Percentiles rank a stretch among this genome's conserved stretches.
These are phyloP conservation scores for Cryphonectria naterciae DNA, from an alignment of 2,329 filamentous ascomycete species.

Conservation along the genomic window DNA sequence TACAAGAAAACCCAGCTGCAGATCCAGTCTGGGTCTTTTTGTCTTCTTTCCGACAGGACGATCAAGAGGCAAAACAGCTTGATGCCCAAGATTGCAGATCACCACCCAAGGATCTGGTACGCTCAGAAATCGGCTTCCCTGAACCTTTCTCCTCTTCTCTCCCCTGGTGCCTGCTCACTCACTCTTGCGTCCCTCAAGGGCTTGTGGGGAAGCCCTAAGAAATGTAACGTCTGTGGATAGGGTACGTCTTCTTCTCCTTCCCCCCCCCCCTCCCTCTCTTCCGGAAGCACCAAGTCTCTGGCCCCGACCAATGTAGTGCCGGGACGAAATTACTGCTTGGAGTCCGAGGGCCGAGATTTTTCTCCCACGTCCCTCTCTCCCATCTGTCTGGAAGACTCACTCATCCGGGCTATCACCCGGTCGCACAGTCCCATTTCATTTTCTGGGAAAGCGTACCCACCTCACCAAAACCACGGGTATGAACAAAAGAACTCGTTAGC, in stretches of 20 bases:
- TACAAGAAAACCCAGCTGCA: neutral
- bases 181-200: neutral
- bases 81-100: neutral
- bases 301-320: neutral
- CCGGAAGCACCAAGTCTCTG: neutral
- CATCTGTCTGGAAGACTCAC: neutral
- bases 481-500: neutral
- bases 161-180: too few species aligned
- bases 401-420: neutral
- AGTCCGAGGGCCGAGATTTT: neutral
- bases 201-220: neutral
- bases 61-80: neutral
- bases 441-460: conserved; percentile 1
- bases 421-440: neutral
- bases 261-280: too few species aligned
- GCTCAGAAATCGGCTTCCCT: neutral
- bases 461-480: neutral
- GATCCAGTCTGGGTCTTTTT: neutral
- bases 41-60: neutral
- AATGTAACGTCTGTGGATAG: neutral
- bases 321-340: neutral
- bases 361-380: neutral
- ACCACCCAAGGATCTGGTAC: neutral
- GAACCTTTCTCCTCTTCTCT: neutral
- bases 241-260: neutral